phyloP scores from a whole-genome alignment of 2,329 filamentous ascomycete species.

The Pleurostoma richardsiae region DNA sequence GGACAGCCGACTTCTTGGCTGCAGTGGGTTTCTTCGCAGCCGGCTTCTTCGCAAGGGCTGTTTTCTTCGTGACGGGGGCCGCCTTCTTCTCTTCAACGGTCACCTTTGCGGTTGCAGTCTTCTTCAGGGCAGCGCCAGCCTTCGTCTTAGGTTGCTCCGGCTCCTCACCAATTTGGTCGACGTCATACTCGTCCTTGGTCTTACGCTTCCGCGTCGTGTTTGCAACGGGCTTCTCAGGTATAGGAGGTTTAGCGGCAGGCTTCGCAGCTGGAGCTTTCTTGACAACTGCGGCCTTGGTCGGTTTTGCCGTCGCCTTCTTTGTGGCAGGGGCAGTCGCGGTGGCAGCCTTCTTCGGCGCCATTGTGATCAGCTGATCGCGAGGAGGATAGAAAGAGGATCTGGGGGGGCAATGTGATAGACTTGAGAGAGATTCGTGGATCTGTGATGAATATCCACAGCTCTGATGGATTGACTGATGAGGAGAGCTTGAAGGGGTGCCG shows the following conservation, averaged over 20 bases:
- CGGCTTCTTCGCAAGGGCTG: conserved; percentile 12
- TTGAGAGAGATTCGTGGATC: too few relatives aligned
- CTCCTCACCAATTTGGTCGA: background rate
- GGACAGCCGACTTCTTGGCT: conserved; percentile 53
- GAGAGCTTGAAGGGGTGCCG: too few relatives aligned
- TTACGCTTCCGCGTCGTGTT: conserved; percentile 33
- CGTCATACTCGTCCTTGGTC: conserved; percentile 30
- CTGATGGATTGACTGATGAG: too few relatives aligned
- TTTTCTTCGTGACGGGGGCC: conserved; percentile 6
- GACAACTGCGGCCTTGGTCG: conserved; percentile 8
- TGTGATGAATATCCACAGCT: too few relatives aligned
- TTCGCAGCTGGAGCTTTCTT: conserved; percentile 9
- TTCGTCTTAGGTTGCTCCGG: conserved; percentile 1
- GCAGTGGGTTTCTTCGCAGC: conserved; percentile 27
- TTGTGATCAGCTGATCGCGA: background rate
- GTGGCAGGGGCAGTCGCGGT: conserved; percentile 3
- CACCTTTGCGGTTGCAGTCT: conserved; percentile 16
- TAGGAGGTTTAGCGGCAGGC: conserved; percentile 12
- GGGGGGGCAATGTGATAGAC: too few relatives aligned
- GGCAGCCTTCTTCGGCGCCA: conserved; percentile 9
- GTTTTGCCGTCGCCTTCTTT: conserved; percentile 8
- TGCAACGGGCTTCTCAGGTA: conserved; percentile 14
- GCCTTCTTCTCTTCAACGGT: conserved; percentile 9
- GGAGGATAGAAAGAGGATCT: background rate
- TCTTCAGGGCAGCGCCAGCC: conserved; percentile 1